Evolutionary conservation across 768 basidiomycete species (phyloP), one percentile per base, ranked within the genome.

Genomic region (Lactifluus rugatus): DNA sequence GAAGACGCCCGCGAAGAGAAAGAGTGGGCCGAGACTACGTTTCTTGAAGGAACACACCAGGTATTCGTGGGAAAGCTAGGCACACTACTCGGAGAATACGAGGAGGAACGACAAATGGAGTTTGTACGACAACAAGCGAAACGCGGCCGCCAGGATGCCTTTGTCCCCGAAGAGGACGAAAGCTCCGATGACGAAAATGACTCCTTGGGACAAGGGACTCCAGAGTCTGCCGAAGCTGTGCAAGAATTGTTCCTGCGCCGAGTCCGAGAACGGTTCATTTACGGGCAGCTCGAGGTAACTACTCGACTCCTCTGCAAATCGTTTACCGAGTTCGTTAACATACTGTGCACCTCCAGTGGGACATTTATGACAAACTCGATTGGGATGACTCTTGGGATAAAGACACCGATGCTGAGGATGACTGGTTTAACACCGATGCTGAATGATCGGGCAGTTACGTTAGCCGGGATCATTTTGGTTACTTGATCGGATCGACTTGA

Each of bases 361-460:
- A 84, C 32, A 79, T 88, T 63, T 90, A 90, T 57, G 85, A 85
- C 58, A 67, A 68, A 51, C 77, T 86, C 9, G 88, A 90, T 66
- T 90, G 88, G 87, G 80, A 82, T 65, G 88, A 90, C 55, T 73
- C 73, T 41, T 77, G 85, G 70, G 86, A 86, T 64, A 69, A 61
- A 19, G 84, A 85, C 57, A 70, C 78, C 62, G 82, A 83, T 31
- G 75, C 74, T 11, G 81, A 88, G 68, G 86, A 87, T 31, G 73
- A 76, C 21, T 89, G 88, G 83, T 89, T 89, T 70, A 81, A 86
- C 70, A 81, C 87, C 48, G 80, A 83, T 23, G 83, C 84, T 49
- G 81, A 84, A 26, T 61, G 48, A 59, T 49, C 28, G 23, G 23
- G 23, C 0, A 21, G 2, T 47, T 5, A n/a, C 19, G 11, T 17